Conservation (phyloP, 2,329 filamentous ascomycete species). For the Scedosporium minutisporum region DNA sequence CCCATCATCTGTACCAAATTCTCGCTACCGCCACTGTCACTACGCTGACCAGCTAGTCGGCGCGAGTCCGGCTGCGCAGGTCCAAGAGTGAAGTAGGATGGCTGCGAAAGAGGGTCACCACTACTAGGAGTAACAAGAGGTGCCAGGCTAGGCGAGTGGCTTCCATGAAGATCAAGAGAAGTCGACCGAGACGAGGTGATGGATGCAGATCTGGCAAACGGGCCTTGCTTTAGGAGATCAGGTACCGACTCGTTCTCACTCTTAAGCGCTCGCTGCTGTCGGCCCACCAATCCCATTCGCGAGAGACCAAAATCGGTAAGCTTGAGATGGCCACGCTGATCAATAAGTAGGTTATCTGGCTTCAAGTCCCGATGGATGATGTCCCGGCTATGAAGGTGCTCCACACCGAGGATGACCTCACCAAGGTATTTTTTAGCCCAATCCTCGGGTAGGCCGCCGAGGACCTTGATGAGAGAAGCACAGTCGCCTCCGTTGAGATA, state of each 20-base stretch:
- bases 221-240: slow-evolving; percentile 84
- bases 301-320: slow-evolving; percentile 96
- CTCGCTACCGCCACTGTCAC: slow-evolving; percentile 88
- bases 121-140: slow-evolving; percentile 74
- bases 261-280: slow-evolving; percentile 87
- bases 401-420: slow-evolving; percentile 92
- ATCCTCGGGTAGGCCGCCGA: slow-evolving; percentile 86
- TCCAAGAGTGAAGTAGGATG: slow-evolving; percentile 83
- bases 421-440: slow-evolving; percentile 98
- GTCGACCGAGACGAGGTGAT: slow-evolving; percentile 85
- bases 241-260: slow-evolving; percentile 73
- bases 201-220: slow-evolving; percentile 77
- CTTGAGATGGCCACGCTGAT: slow-evolving; percentile 92
- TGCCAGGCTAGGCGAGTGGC: slow-evolving; percentile 68
- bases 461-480: slow-evolving; percentile 87
- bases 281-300: slow-evolving; percentile 90
- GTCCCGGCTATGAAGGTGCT: slow-evolving; percentile 86
- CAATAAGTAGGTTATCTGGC: slow-evolving; percentile 93
- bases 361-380: slow-evolving; percentile 97
- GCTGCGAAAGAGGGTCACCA: slow-evolving; percentile 59
- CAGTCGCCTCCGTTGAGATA: slow-evolving; percentile 97
- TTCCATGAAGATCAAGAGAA: slow-evolving; percentile 78
- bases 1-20: slow-evolving; percentile 73
- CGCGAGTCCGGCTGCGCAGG: slow-evolving; percentile 47
- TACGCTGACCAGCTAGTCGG: slow-evolving; percentile 68